These are phyloP conservation scores for Fusarium metavorans DNA, from an alignment of 2,329 filamentous ascomycete genomes.

Conservation along the genomic window DNA sequence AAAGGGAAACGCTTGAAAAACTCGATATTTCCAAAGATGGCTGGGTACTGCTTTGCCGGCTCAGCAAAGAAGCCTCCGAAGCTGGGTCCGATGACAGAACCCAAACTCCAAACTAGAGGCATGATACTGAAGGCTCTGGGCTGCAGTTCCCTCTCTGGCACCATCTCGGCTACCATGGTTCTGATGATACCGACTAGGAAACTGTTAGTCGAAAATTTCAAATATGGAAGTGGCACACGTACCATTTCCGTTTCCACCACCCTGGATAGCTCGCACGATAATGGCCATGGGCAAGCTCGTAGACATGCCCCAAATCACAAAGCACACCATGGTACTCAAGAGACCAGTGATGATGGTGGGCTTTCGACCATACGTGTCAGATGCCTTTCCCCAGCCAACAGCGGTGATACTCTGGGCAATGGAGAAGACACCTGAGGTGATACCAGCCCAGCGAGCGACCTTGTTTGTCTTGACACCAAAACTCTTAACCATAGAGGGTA, in stretches of 20 bases:
- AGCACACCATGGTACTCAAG: constrained; percentile 83
- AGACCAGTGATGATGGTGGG: constrained; percentile 81
- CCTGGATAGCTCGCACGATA: constrained; percentile 79
- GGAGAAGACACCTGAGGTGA: constrained; percentile 79
- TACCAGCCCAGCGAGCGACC: constrained; percentile 84
- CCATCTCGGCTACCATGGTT: constrained; percentile 93
- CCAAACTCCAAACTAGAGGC: constrained; percentile 90
- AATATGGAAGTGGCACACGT: constrained; percentile 32
- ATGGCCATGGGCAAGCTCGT: constrained; percentile 85
- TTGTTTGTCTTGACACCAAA: constrained; percentile 79
- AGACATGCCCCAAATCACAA: constrained; percentile 86
- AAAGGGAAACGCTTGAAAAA: constrained; percentile 86
- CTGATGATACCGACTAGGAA: constrained; percentile 83
- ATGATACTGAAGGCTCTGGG: constrained; percentile 92
- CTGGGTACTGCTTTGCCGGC: constrained; percentile 80
- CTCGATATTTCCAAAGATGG: constrained; percentile 72
- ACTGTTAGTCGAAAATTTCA: neutral
- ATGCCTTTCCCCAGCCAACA: constrained; percentile 80
- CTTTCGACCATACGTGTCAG: constrained; percentile 85
- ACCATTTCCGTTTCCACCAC: constrained; percentile 88
- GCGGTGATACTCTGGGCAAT: constrained; percentile 78
- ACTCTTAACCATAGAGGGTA: constrained; percentile 86
- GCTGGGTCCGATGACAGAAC: constrained; percentile 87
- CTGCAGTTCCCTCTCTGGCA: constrained; percentile 87
- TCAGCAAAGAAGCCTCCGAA: constrained; percentile 90